These are phyloP conservation scores for Guadua angustifolia DNA, from an alignment of 176 grass and related monocot species.

Conservation along the genomic window DNA sequence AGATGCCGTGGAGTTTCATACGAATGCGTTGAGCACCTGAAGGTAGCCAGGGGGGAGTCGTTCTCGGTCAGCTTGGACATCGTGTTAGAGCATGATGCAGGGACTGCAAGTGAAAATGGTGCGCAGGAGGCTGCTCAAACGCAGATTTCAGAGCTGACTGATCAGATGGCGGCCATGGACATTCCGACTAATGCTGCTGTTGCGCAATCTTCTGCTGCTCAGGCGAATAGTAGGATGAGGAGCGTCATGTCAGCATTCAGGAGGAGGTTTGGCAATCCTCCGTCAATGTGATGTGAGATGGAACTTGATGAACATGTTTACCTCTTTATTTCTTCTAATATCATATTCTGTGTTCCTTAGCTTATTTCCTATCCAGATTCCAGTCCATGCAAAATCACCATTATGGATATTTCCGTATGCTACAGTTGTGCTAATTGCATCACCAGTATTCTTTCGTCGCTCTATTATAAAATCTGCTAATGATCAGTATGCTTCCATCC, in stretches of 20 bases:
- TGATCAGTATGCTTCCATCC: not conserved
- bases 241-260: slow-evolving; percentile 50
- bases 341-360: slow-evolving; percentile 38
- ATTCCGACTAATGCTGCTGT: slow-evolving; percentile 39
- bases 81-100: slow-evolving; percentile 55
- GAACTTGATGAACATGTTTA: slow-evolving; percentile 43
- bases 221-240: slow-evolving; percentile 55
- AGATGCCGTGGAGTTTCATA: slow-evolving; percentile 74
- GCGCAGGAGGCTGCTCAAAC: slow-evolving; percentile 45
- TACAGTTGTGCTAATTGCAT: slow-evolving; percentile 14
- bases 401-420: slow-evolving; percentile 38
- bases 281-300: slow-evolving; percentile 45
- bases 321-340: slow-evolving; percentile 42
- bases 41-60: slow-evolving; percentile 51
- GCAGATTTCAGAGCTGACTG: slow-evolving; percentile 45
- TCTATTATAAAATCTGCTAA: not conserved
- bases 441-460: not conserved
- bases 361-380: slow-evolving; percentile 40
- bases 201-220: slow-evolving; percentile 44
- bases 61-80: slow-evolving; percentile 67
- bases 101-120: slow-evolving; percentile 51
- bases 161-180: slow-evolving; percentile 48
- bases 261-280: slow-evolving; percentile 61
- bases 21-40: slow-evolving; percentile 66
- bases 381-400: slow-evolving; percentile 1